Percentiles rank a stretch among this genome's conserved stretches.
Evolutionary conservation across 148 eudicot genomes (phyloP).

Genomic region (Cornus controversa): DNA sequence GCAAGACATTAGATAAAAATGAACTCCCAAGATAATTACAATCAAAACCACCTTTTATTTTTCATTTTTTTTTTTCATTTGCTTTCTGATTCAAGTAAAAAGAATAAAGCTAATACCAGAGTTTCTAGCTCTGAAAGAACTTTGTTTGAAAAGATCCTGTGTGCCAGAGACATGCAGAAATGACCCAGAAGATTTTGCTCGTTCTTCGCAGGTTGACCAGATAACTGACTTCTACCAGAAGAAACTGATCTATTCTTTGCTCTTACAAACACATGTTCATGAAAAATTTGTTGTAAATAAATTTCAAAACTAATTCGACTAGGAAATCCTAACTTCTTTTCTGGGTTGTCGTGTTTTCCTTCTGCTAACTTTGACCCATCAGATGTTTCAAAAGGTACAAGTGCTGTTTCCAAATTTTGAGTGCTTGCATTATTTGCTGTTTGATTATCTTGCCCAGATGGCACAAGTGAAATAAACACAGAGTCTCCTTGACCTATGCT

Average conservation of each 20-base stretch:
- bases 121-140: constrained; percentile 69
- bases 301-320: constrained; percentile 61
- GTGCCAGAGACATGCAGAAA: constrained; percentile 91
- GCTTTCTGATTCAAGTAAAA: neutral
- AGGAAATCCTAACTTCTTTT: constrained; percentile 46
- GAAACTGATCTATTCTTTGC: constrained; percentile 47
- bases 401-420: constrained; percentile 37
- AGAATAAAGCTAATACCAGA: constrained; percentile 50
- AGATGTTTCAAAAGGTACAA: constrained; percentile 34
- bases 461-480: constrained; percentile 66
- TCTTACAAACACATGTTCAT: constrained; percentile 61
- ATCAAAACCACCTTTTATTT: neutral
- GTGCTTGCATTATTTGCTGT: constrained; percentile 27
- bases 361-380: constrained; percentile 37
- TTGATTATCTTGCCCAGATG: constrained; percentile 46
- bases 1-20: neutral
- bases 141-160: constrained; percentile 75
- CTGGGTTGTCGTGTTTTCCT: constrained; percentile 21
- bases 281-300: constrained; percentile 77
- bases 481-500: constrained; percentile 74
- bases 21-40: neutral
- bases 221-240: constrained; percentile 37
- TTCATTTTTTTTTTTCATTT: neutral
- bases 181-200: constrained; percentile 71
- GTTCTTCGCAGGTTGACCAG: constrained; percentile 53